Conservation (phyloP, 768 basidiomycete genomes). For the Exidia glandulosa region DNA sequence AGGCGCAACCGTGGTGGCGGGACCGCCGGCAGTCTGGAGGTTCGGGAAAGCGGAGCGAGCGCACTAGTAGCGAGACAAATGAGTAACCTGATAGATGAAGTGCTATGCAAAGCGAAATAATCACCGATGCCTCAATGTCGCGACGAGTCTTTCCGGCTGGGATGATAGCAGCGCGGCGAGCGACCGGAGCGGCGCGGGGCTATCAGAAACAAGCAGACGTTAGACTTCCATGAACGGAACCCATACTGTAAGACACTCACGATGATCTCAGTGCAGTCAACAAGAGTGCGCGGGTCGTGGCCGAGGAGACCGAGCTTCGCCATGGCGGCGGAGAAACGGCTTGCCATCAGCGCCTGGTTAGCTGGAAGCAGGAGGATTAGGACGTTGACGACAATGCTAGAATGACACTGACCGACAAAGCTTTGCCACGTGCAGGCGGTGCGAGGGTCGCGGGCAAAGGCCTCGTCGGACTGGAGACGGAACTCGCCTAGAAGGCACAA, state of each 20-base stretch:
- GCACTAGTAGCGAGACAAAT: too few relatives aligned
- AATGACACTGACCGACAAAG: constrained; percentile 17
- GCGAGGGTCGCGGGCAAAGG: constrained; percentile 26
- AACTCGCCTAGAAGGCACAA: constrained; percentile 32
- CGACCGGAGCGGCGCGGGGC: neutral
- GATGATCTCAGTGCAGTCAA: constrained; percentile 37
- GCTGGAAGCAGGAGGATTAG: constrained; percentile 4
- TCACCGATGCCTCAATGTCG: neutral
- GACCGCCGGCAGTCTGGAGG: neutral
- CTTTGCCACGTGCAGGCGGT: constrained; percentile 41
- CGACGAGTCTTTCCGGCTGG: neutral
- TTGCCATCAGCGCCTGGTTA: constrained; percentile 24
- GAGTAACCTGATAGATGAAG: too few relatives aligned
- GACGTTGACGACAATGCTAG: neutral
- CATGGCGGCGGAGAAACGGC: constrained; percentile 30
- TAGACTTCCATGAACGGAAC: neutral
- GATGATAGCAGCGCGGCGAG: neutral
- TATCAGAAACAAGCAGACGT: neutral
- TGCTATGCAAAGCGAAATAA: neutral
- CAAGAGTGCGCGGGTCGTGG: constrained; percentile 24
- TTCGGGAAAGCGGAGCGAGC: neutral
- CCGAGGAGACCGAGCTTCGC: constrained; percentile 33
- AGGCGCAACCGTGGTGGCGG: neutral
- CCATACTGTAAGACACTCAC: neutral
- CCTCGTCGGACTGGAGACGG: constrained; percentile 33